phyloP scores from a whole-genome alignment of 345 rosid species.

The Aethionema arabicum region DNA sequence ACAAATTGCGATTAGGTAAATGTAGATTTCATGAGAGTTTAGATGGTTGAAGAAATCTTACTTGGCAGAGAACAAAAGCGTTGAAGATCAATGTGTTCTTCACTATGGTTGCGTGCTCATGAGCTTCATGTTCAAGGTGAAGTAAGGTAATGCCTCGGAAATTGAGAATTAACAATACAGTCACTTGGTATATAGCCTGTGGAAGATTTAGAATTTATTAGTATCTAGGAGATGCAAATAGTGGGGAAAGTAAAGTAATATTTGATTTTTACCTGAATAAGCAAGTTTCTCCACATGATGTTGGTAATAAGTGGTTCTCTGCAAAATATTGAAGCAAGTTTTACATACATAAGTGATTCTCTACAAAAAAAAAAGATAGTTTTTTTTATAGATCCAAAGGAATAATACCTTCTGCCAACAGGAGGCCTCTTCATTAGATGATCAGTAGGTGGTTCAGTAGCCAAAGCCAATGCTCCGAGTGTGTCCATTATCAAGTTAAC shows the following conservation, averaged over 20 bases:
- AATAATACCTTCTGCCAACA: constrained; percentile 82
- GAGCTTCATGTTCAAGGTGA: constrained; percentile 42
- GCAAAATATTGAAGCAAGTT: constrained; percentile 23
- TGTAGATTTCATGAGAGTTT: neutral
- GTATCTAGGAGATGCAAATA: neutral
- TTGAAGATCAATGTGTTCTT: constrained; percentile 90
- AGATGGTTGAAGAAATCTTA: constrained; percentile 35
- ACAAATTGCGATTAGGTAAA: neutral
- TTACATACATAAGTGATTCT: neutral
- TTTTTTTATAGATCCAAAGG: neutral
- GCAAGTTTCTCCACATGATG: constrained; percentile 97
- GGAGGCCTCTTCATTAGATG: constrained; percentile 92
- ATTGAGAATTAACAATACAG: constrained; percentile 67
- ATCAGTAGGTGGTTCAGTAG: constrained; percentile 98
- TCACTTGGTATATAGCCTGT: constrained; percentile 84
- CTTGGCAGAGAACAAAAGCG: constrained; percentile 89
- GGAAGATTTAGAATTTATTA: neutral
- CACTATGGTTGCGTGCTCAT: constrained; percentile 53
- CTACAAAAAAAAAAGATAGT: neutral
- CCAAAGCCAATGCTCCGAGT: constrained; percentile 97
- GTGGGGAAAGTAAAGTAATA: no score
- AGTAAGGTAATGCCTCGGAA: constrained; percentile 63
- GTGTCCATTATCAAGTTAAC: constrained; percentile 99
- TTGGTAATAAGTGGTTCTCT: constrained; percentile 95
- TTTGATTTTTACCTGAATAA: constrained; percentile 62